Conservation (phyloP, 306 rosid genomes). For the Begonia peltatifolia region DNA sequence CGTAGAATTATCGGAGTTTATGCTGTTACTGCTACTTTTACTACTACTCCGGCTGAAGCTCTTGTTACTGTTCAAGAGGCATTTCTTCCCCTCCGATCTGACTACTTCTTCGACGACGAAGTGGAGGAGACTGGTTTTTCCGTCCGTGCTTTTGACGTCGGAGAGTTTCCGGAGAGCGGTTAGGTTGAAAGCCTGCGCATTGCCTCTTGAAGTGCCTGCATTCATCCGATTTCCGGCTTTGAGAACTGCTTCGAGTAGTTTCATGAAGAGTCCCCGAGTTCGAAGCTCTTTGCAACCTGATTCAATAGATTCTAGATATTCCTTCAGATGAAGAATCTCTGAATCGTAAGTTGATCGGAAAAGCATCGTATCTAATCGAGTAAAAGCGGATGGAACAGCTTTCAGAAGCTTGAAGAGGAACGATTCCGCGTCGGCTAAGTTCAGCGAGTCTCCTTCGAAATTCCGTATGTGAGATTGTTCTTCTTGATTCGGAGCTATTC, state of each 20-base stretch:
- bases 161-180: conserved; percentile 70
- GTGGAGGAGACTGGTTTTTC: conserved; percentile 81
- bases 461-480: conserved; percentile 51
- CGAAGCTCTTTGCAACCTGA: conserved; percentile 65
- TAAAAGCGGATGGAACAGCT: conserved; percentile 72
- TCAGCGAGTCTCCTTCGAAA: conserved; percentile 41
- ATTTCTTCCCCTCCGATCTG: conserved; percentile 78
- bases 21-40: conserved; percentile 12
- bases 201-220: conserved; percentile 86
- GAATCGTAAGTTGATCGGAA: conserved; percentile 51
- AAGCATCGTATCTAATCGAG: conserved; percentile 55
- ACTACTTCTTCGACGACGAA: conserved; percentile 93
- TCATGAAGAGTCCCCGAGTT: conserved; percentile 62
- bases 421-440: conserved; percentile 67
- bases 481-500: conserved; percentile 59
- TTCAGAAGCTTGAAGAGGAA: conserved; percentile 61
- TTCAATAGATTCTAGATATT: conserved; percentile 48
- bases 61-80: conserved; percentile 34
- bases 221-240: conserved; percentile 94
- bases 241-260: conserved; percentile 85
- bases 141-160: conserved; percentile 74
- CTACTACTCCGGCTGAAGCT: conserved; percentile 42
- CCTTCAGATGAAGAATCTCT: conserved; percentile 45
- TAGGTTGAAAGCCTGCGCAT: conserved; percentile 90
- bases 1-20: conserved; percentile 10